These are phyloP conservation scores for Arthrinium puccinioides DNA, from an alignment of 2,329 filamentous ascomycete genomes.

Conservation along the genomic window DNA sequence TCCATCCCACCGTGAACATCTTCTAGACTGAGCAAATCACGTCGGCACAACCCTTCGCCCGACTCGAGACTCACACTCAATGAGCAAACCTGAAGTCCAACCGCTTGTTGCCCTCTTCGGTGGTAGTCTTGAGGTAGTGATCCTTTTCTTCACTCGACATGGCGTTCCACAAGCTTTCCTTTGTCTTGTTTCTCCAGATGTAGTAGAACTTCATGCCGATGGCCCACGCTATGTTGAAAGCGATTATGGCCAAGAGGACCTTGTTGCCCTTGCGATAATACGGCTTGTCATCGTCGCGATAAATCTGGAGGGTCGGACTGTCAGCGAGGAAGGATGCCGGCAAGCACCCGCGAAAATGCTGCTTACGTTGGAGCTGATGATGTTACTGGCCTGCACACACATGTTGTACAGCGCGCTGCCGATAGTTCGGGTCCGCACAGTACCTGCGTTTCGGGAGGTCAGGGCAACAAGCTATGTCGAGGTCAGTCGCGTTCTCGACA, in stretches of 20 bases:
- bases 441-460: slow-evolving; percentile 54
- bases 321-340: neutral
- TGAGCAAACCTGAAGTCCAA: slow-evolving; percentile 17
- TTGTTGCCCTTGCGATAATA: slow-evolving; percentile 35
- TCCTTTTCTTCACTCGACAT: slow-evolving; percentile 13
- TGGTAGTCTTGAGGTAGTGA: slow-evolving; percentile 13
- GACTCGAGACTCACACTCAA: slow-evolving; percentile 1
- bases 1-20: too few species aligned
- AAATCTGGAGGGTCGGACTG: slow-evolving; percentile 12
- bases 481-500: neutral
- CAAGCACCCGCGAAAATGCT: neutral
- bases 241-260: slow-evolving; percentile 29
- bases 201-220: slow-evolving; percentile 29
- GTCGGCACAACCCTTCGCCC: too few species aligned
- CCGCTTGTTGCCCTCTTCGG: slow-evolving; percentile 14
- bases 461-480: slow-evolving; percentile 41
- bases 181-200: slow-evolving; percentile 28
- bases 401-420: slow-evolving; percentile 56
- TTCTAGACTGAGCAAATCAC: too few species aligned
- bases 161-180: slow-evolving; percentile 11
- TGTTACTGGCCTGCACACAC: slow-evolving; percentile 36
- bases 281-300: slow-evolving; percentile 35
- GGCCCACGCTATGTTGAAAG: slow-evolving; percentile 26
- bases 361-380: slow-evolving; percentile 32
- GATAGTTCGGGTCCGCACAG: slow-evolving; percentile 55